Evolutionary conservation across 169 alveolate genomes (phyloP).

Genomic region (Eimeria praecox): DNA sequence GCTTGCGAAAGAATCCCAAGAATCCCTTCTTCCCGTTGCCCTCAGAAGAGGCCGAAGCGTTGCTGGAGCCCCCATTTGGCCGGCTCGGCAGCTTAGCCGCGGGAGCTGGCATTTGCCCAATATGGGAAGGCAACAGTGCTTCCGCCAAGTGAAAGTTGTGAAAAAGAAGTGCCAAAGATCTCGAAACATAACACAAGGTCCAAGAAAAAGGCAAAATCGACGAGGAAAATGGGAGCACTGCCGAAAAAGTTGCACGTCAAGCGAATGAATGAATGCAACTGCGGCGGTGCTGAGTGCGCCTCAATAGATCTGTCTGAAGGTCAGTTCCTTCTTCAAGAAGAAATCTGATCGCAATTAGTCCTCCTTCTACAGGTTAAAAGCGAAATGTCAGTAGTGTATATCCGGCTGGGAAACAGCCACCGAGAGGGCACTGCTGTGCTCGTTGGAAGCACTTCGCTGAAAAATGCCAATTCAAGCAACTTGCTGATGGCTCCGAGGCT

Average conservation of each 20-base stretch:
- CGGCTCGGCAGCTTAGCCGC: slow-evolving; percentile 72
- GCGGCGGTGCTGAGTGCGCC: background rate
- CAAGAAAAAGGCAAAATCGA: background rate
- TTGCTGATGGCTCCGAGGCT: slow-evolving; percentile 3
- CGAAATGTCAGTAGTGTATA: slow-evolving; percentile 2
- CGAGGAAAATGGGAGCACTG: background rate
- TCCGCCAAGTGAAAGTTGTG: slow-evolving; percentile 23
- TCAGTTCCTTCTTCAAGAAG: background rate
- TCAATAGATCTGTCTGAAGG: slow-evolving; percentile 9
- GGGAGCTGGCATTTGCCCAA: slow-evolving; percentile 70
- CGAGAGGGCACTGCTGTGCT: slow-evolving; percentile 53
- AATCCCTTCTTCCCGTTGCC: background rate
- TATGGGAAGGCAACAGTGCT: slow-evolving; percentile 37
- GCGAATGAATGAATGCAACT: background rate
- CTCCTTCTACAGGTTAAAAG: background rate
- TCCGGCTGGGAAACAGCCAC: slow-evolving; percentile 27
- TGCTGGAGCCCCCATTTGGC: slow-evolving; percentile 26
- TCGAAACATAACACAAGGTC: slow-evolving; percentile 54
- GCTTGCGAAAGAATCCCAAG: background rate
- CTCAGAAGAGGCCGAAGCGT: background rate
- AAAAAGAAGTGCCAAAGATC: slow-evolving; percentile 16
- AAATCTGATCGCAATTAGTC: background rate
- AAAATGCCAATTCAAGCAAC: slow-evolving; percentile 19
- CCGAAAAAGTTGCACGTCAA: slow-evolving; percentile 20
- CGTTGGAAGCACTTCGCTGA: slow-evolving; percentile 32